These are phyloP conservation scores for Aspergillus affinis DNA, from an alignment of 495 filamentous ascomycete genomes.

Conservation along the genomic window DNA sequence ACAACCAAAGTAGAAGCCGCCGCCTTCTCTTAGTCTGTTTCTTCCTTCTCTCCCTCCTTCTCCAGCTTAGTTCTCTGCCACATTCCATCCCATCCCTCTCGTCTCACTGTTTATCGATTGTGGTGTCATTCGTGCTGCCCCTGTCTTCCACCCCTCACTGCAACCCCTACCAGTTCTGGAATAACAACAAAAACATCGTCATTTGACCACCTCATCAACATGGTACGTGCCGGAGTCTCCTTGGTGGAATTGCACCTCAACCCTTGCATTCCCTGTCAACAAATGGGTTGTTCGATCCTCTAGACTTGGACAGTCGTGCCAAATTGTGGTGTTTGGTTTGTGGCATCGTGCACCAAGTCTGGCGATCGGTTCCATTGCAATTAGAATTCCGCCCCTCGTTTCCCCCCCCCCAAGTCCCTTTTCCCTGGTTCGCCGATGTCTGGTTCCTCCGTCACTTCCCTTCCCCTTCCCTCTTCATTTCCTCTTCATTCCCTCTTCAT, in stretches of 20 bases:
- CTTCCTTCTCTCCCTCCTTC: constrained; percentile 7
- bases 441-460: neutral
- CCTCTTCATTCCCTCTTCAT: constrained; percentile 5
- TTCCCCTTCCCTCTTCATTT: neutral
- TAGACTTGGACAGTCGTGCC: neutral
- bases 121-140: neutral
- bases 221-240: constrained; percentile 2
- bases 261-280: neutral
- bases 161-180: neutral
- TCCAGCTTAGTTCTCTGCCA: neutral
- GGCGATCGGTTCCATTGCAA: neutral
- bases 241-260: neutral
- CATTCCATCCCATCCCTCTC: neutral
- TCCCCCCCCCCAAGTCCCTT: neutral
- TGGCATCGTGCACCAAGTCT: neutral
- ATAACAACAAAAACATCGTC: neutral
- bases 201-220: constrained; percentile 1
- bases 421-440: constrained; percentile 5
- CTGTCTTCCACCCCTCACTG: neutral
- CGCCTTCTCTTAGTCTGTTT: constrained; percentile 4
- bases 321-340: neutral
- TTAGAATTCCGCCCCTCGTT: constrained; percentile 3
- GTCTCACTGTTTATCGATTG: constrained; percentile 1
- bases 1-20: constrained; percentile 18
- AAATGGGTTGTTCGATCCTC: neutral